Base-by-base conservation (phyloP, 2,329 filamentous ascomycete species). In the Metarhizium humberi region DNA sequence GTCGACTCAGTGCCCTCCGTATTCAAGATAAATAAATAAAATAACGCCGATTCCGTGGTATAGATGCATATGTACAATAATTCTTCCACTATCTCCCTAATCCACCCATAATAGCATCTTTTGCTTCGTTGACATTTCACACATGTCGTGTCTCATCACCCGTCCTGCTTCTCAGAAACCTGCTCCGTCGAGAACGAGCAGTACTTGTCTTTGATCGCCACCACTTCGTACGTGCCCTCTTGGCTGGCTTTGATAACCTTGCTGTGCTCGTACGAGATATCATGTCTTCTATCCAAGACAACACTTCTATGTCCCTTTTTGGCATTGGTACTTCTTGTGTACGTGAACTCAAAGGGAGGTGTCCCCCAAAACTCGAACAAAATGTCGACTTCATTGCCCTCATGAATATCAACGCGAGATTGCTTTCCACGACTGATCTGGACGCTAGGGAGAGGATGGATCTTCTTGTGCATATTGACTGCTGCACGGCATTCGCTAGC, bases 291-390 rank as follows among this genome's bases (percentile, higher is more conserved):
- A 74, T 99, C 95, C 18, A 99, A 78, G 38, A 99, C 82, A 63
- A 85, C 79, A 42, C 86, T 84, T 66, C 85, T 88, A 69, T 90
- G 88, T 1, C 87, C 87, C 73, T 86, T 90, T 57, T 81, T 87
- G 54, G 85, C 85, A 67, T 96, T 96, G 48, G 90, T 90, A 71
- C 87, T 94, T 58, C 94, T 81, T 20, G 91, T 97, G 70, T 95
- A 97, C 56, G 92, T 96, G 68, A 97, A 99, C 72, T 97, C 94
- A 66, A 99, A 99, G 1, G 94, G 94, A 58, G 94, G 91, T 6
- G 89, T 92, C 55, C 95, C 94, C 76, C 88, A 92, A 73, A 99
- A 99, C 64, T 96, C 89, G 64, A 99, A 97, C 7, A 90, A 75
- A 53, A 99, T 91, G 67, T 96, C 90, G 1, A 94, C 91, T 68